Base-by-base conservation (phyloP, 345 rosid species). In the Moricandia arvensis region DNA sequence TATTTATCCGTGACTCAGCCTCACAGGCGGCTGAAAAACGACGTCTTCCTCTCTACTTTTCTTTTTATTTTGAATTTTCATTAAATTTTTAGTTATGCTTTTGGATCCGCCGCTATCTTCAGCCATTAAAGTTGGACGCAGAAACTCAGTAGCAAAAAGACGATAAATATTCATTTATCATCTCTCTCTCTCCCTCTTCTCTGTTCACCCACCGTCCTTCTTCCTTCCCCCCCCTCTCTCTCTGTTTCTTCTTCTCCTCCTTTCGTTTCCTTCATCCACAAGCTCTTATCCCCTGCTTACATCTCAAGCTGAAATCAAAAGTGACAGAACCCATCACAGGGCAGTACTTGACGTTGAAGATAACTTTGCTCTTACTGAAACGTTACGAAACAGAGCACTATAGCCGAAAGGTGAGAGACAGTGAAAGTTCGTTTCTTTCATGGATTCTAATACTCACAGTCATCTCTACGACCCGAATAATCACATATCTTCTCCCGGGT, bases 241-340 rank as follows among this genome's bases (percentile, higher is more conserved):
- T 21, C 54, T 67, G 17, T 38, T 68, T 51, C 59, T 65, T 31
- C 72, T 53, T 65, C 69, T 54, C 74, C 79, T 72, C 79, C 5
- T 79, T 54, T 54, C 59, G 30, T 15, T 86, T 83, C 85, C 91
- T 91, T 90, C 86, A 55, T 77, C 83, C 78, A 77, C 83, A 93
- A 90, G 96, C 65, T 93, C 89, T 88, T 89, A 85, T 91, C 93
- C 77, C 54, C 35, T 82, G 91, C 97, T 89, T 89, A 80, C 68
- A 66, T 80, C 82, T 67, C 85, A 87, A 87, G 93, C 93, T 80
- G 78, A 73, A 47, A 12, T 47, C 15, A 29, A 38, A 66, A 83
- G 83, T 69, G 86, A 84, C 34, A 35, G 31, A 75, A 26, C 16
- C 9, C 24, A 21, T 21, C 24, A 21, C 24, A 21, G 24, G 24